Evolutionary conservation across 192 early-diverging fungal species (phyloP).

Genomic region (Coemansia sp.): DNA sequence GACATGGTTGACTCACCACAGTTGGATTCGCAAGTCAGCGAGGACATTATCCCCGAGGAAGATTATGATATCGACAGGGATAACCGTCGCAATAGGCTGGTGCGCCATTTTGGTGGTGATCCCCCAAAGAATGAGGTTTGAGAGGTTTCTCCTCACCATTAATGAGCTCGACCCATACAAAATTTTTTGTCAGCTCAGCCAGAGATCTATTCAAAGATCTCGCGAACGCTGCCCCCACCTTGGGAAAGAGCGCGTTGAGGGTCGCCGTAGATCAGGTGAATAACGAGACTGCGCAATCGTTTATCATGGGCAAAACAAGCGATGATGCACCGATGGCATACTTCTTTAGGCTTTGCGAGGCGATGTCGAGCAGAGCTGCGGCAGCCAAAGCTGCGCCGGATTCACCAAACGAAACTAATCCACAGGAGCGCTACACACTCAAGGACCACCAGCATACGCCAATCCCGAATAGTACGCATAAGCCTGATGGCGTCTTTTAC

Average conservation of each 20-base stretch:
- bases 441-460: not conserved
- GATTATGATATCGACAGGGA: not conserved
- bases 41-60: not conserved
- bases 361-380: not conserved
- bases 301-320: too few species aligned
- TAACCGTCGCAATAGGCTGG: not conserved
- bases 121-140: not conserved
- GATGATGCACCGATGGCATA: not conserved
- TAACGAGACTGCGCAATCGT: not conserved
- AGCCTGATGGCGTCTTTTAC: not conserved
- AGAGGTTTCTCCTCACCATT: not conserved
- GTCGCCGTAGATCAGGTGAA: not conserved
- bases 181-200: not conserved
- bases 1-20: not conserved
- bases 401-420: too few species aligned
- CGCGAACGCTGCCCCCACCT: constrained; percentile 1
- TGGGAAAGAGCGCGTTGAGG: not conserved
- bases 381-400: too few species aligned
- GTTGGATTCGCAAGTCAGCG: not conserved
- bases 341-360: not conserved
- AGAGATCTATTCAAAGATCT: not conserved
- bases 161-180: not conserved
- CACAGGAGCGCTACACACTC: not conserved
- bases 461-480: not conserved
- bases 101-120: not conserved